Conservation (phyloP, 257 asterid genomes). For the Nicotiana otophora region DNA sequence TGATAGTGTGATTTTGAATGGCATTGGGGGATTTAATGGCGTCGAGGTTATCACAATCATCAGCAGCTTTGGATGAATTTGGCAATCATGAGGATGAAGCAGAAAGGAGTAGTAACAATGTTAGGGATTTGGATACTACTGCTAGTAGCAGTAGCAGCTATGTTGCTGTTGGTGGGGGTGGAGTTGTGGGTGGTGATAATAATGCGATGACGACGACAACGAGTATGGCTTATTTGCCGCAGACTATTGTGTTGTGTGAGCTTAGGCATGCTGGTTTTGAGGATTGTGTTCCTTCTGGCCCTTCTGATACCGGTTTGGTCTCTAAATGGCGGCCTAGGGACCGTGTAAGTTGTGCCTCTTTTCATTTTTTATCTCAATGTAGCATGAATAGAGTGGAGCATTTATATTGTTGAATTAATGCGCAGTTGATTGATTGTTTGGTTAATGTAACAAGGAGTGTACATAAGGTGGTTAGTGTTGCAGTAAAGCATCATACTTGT, state of each 20-base stretch:
- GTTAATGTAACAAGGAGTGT: neutral
- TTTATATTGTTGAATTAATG: neutral
- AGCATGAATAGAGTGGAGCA: neutral
- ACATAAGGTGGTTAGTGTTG: neutral
- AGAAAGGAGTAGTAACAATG: slow-evolving; percentile 14
- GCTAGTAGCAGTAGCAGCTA: slow-evolving; percentile 59
- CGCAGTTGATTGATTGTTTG: neutral
- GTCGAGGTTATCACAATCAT: slow-evolving; percentile 82
- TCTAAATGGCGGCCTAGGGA: slow-evolving; percentile 95
- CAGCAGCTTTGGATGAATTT: slow-evolving; percentile 59
- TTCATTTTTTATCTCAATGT: neutral
- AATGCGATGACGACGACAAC: slow-evolving; percentile 54
- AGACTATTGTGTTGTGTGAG: slow-evolving; percentile 80
- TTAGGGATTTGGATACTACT: slow-evolving; percentile 54
- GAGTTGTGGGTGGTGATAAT: slow-evolving; percentile 8
- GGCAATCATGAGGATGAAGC: slow-evolving; percentile 35
- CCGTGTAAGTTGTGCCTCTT: slow-evolving; percentile 46
- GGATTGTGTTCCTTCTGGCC: slow-evolving; percentile 72
- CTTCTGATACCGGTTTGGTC: slow-evolving; percentile 81
- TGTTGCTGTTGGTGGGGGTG: slow-evolving; percentile 12
- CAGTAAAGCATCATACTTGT: slow-evolving; percentile 1
- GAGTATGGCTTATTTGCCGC: slow-evolving; percentile 89
- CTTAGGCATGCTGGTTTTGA: slow-evolving; percentile 91
- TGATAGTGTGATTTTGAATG: slow-evolving; percentile 35
- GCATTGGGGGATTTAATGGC: slow-evolving; percentile 99